Evolutionary conservation across 441 rosid species (phyloP).

Genomic region (Geranium incanum): DNA sequence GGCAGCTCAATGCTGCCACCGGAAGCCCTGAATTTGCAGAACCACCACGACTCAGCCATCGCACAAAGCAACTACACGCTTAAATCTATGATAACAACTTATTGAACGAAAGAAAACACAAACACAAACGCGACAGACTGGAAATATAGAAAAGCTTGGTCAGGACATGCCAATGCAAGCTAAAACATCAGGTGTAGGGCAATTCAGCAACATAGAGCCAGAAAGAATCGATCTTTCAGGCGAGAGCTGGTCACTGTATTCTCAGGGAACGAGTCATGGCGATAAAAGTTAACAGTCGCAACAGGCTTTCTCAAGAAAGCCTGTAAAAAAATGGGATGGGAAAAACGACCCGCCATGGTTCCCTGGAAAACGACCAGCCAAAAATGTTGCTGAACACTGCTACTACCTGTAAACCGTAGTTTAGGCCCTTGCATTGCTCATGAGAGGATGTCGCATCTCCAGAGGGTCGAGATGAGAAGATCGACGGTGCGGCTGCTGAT

Average conservation of each 20-base stretch:
- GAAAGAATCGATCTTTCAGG: conserved; percentile 18
- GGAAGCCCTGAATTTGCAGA: conserved; percentile 28
- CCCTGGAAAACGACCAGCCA: conserved; percentile 44
- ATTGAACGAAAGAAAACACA: conserved; percentile 2
- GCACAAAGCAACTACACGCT: conserved; percentile 24
- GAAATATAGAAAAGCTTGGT: background rate
- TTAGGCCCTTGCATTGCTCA: conserved; percentile 21
- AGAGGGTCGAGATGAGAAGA: conserved; percentile 52
- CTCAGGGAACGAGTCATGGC: conserved; percentile 34
- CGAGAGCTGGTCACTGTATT: conserved; percentile 34
- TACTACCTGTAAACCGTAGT: conserved; percentile 19
- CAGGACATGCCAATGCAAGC: conserved; percentile 12
- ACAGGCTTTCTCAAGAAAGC: conserved; percentile 39
- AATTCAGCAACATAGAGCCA: conserved; percentile 20
- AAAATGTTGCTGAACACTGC: conserved; percentile 44
- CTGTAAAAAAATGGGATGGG: conserved; percentile 28
- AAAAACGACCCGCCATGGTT: conserved; percentile 32
- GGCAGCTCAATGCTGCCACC: conserved; percentile 50
- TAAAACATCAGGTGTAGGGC: conserved; percentile 20
- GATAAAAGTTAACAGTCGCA: conserved; percentile 28
- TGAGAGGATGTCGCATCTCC: conserved; percentile 91
- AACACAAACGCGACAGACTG: conserved; percentile 8
- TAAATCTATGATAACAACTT: conserved; percentile 14
- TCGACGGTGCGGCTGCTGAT: conserved; percentile 59
- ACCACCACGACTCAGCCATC: conserved; percentile 17